A percentile compares a stretch with the other conserved stretches of the same genome.
Evolutionary conservation across 2,329 filamentous ascomycete species (phyloP).

Genomic region (Fusarium sacchari): DNA sequence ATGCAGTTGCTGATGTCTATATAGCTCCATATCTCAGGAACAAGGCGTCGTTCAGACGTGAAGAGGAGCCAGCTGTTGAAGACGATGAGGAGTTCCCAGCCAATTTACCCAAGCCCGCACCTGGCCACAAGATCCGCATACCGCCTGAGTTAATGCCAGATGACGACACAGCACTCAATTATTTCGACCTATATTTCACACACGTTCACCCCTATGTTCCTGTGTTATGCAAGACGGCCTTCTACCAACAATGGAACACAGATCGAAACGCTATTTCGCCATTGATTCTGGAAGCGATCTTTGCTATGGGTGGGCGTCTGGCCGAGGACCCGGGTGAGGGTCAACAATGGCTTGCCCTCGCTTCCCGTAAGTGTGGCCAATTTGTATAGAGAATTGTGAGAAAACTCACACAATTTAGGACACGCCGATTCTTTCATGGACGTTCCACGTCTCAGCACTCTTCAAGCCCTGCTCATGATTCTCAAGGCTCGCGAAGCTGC

Average conservation of each 20-base stretch:
- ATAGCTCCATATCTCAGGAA: constrained; percentile 85
- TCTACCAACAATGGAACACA: constrained; percentile 91
- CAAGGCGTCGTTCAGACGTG: constrained; percentile 60
- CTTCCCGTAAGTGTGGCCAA: constrained; percentile 69
- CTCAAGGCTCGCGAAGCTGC: constrained; percentile 92
- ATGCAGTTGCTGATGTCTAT: constrained; percentile 2
- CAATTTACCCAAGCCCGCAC: constrained; percentile 72
- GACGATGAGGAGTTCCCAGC: constrained; percentile 81
- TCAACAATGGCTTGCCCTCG: constrained; percentile 91
- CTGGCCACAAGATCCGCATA: constrained; percentile 84
- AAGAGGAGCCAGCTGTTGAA: constrained; percentile 72
- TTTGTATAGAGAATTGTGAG: not conserved
- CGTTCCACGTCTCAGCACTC: constrained; percentile 86
- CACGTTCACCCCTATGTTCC: constrained; percentile 94
- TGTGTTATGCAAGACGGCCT: constrained; percentile 81
- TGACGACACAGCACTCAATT: constrained; percentile 81
- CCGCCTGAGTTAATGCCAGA: constrained; percentile 93
- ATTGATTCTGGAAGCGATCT: constrained; percentile 87
- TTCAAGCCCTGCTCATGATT: constrained; percentile 88
- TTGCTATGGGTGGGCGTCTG: constrained; percentile 86
- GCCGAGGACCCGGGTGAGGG: constrained; percentile 86
- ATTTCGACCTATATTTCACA: constrained; percentile 90
- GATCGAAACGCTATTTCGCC: constrained; percentile 88
- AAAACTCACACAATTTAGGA: constrained; percentile 60
- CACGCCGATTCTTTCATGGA: constrained; percentile 96